Evolutionary conservation across 805 yeast genomes (phyloP), one percentile per base, ranked within the genome.

Genomic region (Ogataea ganodermae): DNA sequence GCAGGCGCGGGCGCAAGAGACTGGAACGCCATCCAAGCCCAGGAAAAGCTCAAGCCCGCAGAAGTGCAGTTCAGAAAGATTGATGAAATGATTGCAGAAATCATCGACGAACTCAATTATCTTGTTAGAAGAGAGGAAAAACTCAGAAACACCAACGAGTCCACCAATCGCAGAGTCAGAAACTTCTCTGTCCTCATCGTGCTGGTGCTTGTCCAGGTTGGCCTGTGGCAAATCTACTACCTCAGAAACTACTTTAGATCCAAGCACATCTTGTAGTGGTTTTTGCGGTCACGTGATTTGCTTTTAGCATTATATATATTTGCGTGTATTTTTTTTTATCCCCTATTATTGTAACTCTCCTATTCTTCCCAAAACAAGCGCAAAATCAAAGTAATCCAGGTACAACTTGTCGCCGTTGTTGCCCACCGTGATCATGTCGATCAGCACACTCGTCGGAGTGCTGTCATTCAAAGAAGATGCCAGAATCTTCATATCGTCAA

Each of bases 1-100:
- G 83, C 90, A 52, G 99, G 99, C 36, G 88, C 97, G 43, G 88
- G 90, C 60, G 99, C 98, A 35, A 85, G 98, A 69, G 98, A 94
- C 72, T 94, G 98, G 97, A 89, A 90, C 65, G 89, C 90, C 20
- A 75, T 91, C 53, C 97, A 91, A 73, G 91, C 96, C 39, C 80
- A 86, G 37, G 98, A 94, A 69, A 89, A 89, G 66, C 82, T 94
- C 67, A 88, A 86, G 70, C 98, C 99, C 4, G 81, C 86, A 42
- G 99, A 94, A 70, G 83, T 91, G 47, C 95, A 89, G 60, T 76
- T 94, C 66, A 85, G 94, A 69, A 84, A 86, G 66, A 77, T 92
- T 48, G 92, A 89, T 68, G 96, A 87, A 65, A 69, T 89, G 69
- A 80, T 95, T 41, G 86, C 81, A 57, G 98, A 94, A 73, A 79